Base-by-base conservation (phyloP, 108 stramenopile genomes). In the Stephanodiscus triporus region DNA sequence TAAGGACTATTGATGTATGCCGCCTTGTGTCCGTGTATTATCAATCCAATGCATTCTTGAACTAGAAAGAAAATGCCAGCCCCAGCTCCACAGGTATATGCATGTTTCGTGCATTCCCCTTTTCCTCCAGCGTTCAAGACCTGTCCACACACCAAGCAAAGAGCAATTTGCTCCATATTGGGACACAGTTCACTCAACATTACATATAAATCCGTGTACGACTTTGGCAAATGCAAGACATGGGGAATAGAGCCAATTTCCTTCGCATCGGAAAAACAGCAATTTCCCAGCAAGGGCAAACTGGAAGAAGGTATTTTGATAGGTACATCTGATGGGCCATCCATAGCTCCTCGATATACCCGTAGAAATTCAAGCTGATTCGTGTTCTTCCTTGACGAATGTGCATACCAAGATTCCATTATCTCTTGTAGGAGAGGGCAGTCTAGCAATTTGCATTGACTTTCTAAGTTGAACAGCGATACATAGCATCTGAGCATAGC, bases 1-100 rank as follows among this genome's bases (percentile, higher is more conserved):
- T 96, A 98, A 3, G 96, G 96, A 77, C 94, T 90, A 60, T 93
- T 91, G 24, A 96, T 86, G 51, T 97, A 98, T 5, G 91, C 90
- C 0, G 96, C 96, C 55, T 89, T 91, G 1, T 69, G 62, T 9
- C 91, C 92, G 78, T 96, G 94, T 70, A 98, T 85, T 16, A 96
- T 84, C 36, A 98, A 73, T 13, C 92, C 90, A 58, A 80, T 71
- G 78, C 96, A 97, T 78, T 98, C 96, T 74, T 96, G 95, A 59
- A 98, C 68, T 22, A 98, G 80, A 74, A 97, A 98, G 83, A 96
- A 96, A 36, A 98, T 66, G 9, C 97, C 95, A 30, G 87, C 82
- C 27, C 96, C 97, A 24, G 86, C 89, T 32, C 97, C 97, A 66
- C 97, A 98, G 51, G 78, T 81, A 59, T 69, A 77, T 6, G 94